Evolutionary conservation across 1,139 yeast species (phyloP), one percentile per base, ranked within the genome.

Genomic region (Diutina pseudorugosa): DNA sequence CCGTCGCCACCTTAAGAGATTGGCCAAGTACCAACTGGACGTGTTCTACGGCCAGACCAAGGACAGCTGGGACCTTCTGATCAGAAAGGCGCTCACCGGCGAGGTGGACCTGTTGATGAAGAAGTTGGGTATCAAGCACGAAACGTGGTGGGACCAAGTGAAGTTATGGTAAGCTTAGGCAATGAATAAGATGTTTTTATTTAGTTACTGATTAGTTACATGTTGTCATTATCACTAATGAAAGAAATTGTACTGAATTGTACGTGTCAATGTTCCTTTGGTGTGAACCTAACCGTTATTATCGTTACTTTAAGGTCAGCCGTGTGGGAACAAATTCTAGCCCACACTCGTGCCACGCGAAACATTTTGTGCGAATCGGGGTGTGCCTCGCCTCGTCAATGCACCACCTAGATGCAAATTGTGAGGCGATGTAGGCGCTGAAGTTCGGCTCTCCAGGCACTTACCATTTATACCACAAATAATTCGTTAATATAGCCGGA

Each of bases 1-100:
- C 53, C 74, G 73, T 57, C 72, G 73, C 47, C 76, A 80, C 52
- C 67, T 82, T 58, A 61, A 77, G 23, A 63, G 68, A 14, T 60
- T 70, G 56, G 83, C 83, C 20, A 71, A 72, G 55, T 67, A 69
- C 52, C 78, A 77, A 61, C 51, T 67, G 11, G 30, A 41, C 11
- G 36, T 50, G 25, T 50, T 50, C 33, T 50, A 36, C 18, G 51
- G 51, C 9, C 23, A 41, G 16, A 27, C 30, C 23, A 12, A n/a
- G 8, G 44, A 18, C 11, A 25, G 30, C 5, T 50, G 51, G 51
- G 51, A 50, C 18, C 16, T 9, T 2, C 40, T 40, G 47, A 25
- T 50, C 25, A 8, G 19, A 14, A 45, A 50, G 25, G 30, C 23
- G 14, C 6, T 45, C 4, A 27, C 40, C 11, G 49, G 27, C 9